Evolutionary conservation across 306 rosid genomes (phyloP).

Genomic region (Prunus fruticosa): DNA sequence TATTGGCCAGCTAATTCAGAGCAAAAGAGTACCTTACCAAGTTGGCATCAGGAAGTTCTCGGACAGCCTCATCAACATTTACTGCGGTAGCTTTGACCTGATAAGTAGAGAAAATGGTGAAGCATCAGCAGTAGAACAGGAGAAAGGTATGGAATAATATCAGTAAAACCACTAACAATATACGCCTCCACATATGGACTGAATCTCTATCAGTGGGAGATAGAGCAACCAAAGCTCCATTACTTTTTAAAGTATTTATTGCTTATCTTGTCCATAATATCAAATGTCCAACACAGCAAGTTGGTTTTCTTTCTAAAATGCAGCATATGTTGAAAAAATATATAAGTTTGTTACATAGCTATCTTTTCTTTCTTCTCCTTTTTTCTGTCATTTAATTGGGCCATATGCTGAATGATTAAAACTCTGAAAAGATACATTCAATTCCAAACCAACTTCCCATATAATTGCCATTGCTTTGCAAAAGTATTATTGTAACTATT

Average conservation of each 20-base stretch:
- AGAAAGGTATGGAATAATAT: not conserved
- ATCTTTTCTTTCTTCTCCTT: not conserved
- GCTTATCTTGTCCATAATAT: not conserved
- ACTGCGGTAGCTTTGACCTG: conserved; percentile 91
- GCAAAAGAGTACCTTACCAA: conserved; percentile 79
- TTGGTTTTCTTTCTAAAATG: not conserved
- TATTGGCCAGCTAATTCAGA: conserved; percentile 19
- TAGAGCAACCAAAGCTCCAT: not conserved
- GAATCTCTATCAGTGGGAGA: not conserved
- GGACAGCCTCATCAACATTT: conserved; percentile 84
- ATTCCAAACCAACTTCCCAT: not conserved
- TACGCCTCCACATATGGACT: not conserved
- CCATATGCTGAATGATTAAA: not conserved
- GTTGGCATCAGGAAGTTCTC: conserved; percentile 99
- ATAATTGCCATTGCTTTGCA: not conserved
- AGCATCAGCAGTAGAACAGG: conserved; percentile 12
- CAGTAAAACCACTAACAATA: not conserved
- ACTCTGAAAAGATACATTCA: not conserved
- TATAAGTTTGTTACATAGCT: not conserved
- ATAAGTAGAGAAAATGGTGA: conserved; percentile 13
- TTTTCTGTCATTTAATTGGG: not conserved
- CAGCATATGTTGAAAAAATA: not conserved
- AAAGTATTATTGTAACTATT: not conserved
- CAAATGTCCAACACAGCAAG: not conserved
- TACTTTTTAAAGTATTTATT: not conserved